Evolutionary conservation across 495 filamentous ascomycete species (phyloP), one percentile per base, ranked within the genome.

Genomic region (Penicillium steckii): DNA sequence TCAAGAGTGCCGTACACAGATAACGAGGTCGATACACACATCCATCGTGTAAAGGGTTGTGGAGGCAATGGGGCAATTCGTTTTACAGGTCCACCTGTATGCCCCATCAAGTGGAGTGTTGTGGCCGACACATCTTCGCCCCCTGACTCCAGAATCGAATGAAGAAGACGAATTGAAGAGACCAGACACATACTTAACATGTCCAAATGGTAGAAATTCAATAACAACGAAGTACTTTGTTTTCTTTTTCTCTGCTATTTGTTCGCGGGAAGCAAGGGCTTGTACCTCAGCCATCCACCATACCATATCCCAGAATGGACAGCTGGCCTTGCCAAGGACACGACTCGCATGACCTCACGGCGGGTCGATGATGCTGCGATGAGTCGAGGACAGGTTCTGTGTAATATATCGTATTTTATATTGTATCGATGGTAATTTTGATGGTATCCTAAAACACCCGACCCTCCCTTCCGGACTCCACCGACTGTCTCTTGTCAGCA

Each of bases 361-460:
- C 55, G 51, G 55, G 48, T 62, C 59, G 49, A 61, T 61, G 59
- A 61, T 61, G 55, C 46, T 22, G 56, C 44, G 55, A 58, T 57
- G 54, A 54, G 50, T 56, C 50, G 50, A 48, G 29, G 46, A 17
- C 35, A n/a, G 27, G 5, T 12, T 12, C 35, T 38, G 35, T 15
- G 35, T 38, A 38, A 38, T 38, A 13, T 38, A 38, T 38, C 17
- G 35, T 38, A 38, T 38, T 38, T 38, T 38, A 17, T 15, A 15
- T n/a, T 8, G 35, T 38, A 38, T 38, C 17, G 4, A 17, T 15
- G 35, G 42, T 43, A 48, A 42, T 52, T 51, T 57, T 47, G 42
- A 10, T n/a, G 3, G 38, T 47, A 51, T 40, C 59, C 59, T 54
- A 55, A 53, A 62, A 59, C 52, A 53, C 59, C 59, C 59, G 59